Conservation (phyloP, 2,329 filamentous ascomycete genomes). For the Colletotrichum sp. region DNA sequence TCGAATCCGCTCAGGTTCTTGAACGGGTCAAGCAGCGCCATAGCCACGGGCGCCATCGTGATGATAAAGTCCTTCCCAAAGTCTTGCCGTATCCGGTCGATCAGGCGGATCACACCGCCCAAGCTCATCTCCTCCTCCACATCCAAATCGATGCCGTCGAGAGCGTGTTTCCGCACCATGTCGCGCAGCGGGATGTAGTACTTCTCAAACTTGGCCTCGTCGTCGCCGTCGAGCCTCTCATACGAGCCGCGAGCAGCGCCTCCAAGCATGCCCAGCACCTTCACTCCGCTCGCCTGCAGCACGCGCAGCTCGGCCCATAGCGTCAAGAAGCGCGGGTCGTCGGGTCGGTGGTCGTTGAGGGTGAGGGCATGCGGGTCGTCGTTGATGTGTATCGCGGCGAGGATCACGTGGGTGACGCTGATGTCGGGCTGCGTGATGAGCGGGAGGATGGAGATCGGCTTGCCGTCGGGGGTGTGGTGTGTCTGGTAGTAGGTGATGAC, state of each 20-base stretch:
- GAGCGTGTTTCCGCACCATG: constrained; percentile 62
- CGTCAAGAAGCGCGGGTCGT: constrained; percentile 68
- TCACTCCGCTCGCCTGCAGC: constrained; percentile 76
- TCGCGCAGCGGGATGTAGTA: constrained; percentile 75
- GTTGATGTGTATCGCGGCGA: constrained; percentile 88
- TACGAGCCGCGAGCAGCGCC: constrained; percentile 82
- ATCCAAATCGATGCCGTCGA: constrained; percentile 79
- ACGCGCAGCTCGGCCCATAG: constrained; percentile 80
- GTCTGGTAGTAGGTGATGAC: constrained; percentile 62
- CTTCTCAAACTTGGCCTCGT: constrained; percentile 66
- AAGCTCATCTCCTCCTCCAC: constrained; percentile 80
- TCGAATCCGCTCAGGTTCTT: constrained; percentile 80
- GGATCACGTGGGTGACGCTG: constrained; percentile 77
- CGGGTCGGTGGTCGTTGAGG: constrained; percentile 79
- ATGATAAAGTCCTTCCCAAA: constrained; percentile 76
- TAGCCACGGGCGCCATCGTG: constrained; percentile 82
- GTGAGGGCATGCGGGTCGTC: constrained; percentile 68
- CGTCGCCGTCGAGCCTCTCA: constrained; percentile 57
- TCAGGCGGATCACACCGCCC: constrained; percentile 67
- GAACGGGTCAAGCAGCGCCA: constrained; percentile 62
- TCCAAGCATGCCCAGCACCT: constrained; percentile 85
- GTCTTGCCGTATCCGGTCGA: constrained; percentile 70
- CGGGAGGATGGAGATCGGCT: constrained; percentile 57
- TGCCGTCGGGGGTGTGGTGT: constrained; percentile 48
- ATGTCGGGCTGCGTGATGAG: constrained; percentile 53